Evolutionary conservation across 305 asterid species (phyloP), one percentile per base, ranked within the genome.

Genomic region (Solanum aculeatissimum): DNA sequence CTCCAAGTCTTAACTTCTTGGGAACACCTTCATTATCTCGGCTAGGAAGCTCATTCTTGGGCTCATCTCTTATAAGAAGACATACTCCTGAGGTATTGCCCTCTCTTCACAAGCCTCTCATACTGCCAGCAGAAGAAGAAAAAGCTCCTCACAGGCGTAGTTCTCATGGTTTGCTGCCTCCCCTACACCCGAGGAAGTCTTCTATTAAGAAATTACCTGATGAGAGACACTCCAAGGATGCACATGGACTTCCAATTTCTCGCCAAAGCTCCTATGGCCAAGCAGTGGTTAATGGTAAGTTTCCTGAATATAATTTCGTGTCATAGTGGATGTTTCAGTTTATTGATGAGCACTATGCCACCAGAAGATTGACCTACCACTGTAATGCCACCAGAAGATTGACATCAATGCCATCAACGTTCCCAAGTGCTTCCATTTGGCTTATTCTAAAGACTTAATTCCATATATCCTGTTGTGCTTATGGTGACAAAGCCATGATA

Each of bases 1-100:
- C 98, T 84, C 98, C 99, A 19, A 92, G 95, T 71, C 87, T 95
- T 32, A 90, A 87, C 92, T 95, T 94, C 88, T 93, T 95, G 7
- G 98, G 98, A 86, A 89, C 98, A 16, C 92, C 98, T 21, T 55
- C 98, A 0, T 80, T 94, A 27, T 86, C 98, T 53, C 94, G 90
- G 18, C 83, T 97, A 15, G 83, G 98, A 87, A 94, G 98, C 88
- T 95, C 99, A 15, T 95, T 96, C 74, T 92, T 96, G 57, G 87
- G 92, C 12, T 91, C 98, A 29, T 85, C 96, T 25, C 89, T 95
- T 58, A 88, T 93, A 54, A 90, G 93, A 88, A 92, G 97, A 84
- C 94, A 92, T 90, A 94, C 98, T 75, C 95, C 97, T 3, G 98
- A 95, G 88, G 84, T 91, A 86, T 85, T 95, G 71, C 98, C 99